Conservation (phyloP, 306 rosid species). For the Prunus padus region DNA sequence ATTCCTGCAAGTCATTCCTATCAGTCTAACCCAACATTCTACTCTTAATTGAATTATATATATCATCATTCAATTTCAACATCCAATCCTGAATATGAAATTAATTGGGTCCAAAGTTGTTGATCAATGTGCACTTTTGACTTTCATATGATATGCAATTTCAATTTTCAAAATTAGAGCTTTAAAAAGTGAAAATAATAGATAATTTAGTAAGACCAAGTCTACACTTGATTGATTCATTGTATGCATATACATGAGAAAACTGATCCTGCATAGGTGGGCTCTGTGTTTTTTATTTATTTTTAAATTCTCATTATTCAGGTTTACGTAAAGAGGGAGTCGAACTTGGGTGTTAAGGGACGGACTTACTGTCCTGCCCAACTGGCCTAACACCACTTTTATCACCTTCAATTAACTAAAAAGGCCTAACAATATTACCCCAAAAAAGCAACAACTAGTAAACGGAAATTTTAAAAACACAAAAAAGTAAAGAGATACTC, state of each 20-base stretch:
- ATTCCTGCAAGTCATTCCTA: constrained; percentile 20
- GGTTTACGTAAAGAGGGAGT: too few species aligned
- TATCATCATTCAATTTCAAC: too few species aligned
- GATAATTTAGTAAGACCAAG: neutral
- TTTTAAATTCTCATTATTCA: too few species aligned
- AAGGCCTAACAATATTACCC: too few species aligned
- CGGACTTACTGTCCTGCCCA: rapidly evolving
- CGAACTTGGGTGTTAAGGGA: too few species aligned
- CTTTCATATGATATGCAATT: neutral
- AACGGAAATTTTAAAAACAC: too few species aligned
- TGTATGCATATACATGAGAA: too few species aligned
- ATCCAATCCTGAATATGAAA: neutral
- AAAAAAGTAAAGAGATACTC: rapidly evolving
- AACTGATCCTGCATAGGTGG: too few species aligned
- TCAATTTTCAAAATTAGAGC: neutral
- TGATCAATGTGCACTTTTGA: neutral
- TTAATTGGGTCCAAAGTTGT: neutral
- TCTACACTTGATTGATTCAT: too few species aligned
- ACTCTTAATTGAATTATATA: neutral
- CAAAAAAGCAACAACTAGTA: too few species aligned
- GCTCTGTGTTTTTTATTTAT: too few species aligned
- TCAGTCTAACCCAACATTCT: constrained; percentile 18
- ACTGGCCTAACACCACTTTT: rapidly evolving
- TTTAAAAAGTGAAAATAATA: neutral
- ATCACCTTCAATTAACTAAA: too few species aligned